These are phyloP conservation scores for Prunus dulcis DNA, from an alignment of 306 rosid species.

Conservation along the genomic window DNA sequence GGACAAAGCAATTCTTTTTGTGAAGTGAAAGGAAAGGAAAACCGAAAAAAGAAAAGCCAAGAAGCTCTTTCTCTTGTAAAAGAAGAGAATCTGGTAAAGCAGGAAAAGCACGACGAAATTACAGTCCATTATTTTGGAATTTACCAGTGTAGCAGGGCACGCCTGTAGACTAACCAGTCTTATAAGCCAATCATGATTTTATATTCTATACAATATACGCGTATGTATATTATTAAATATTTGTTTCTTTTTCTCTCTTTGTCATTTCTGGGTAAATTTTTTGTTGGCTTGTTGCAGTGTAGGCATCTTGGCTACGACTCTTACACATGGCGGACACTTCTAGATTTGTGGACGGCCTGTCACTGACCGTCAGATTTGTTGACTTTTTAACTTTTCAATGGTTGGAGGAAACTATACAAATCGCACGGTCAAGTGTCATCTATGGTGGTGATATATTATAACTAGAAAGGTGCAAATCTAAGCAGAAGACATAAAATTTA, in stretches of 20 bases:
- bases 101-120: constrained; percentile 35
- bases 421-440: constrained; percentile 26
- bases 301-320: not conserved
- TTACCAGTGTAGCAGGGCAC: constrained; percentile 14
- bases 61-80: too few species aligned
- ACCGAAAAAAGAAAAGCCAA: constrained; percentile 5
- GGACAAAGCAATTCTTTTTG: not conserved
- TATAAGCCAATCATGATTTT: not conserved
- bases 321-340: not conserved
- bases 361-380: constrained; percentile 29
- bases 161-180: not conserved
- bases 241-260: not conserved
- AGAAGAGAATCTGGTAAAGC: constrained; percentile 59
- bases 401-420: constrained; percentile 14
- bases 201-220: too few species aligned
- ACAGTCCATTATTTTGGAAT: constrained; percentile 35
- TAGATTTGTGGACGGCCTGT: not conserved
- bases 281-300: not conserved
- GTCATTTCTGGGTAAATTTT: not conserved
- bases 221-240: too few species aligned
- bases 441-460: too few species aligned
- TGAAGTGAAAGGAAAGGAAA: constrained; percentile 12
- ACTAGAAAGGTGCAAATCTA: too few species aligned
- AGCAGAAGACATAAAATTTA: too few species aligned
- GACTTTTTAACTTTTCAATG: constrained; percentile 8